Conservation (phyloP, 2,329 filamentous ascomycete species). For the Laburnicola sp. region DNA sequence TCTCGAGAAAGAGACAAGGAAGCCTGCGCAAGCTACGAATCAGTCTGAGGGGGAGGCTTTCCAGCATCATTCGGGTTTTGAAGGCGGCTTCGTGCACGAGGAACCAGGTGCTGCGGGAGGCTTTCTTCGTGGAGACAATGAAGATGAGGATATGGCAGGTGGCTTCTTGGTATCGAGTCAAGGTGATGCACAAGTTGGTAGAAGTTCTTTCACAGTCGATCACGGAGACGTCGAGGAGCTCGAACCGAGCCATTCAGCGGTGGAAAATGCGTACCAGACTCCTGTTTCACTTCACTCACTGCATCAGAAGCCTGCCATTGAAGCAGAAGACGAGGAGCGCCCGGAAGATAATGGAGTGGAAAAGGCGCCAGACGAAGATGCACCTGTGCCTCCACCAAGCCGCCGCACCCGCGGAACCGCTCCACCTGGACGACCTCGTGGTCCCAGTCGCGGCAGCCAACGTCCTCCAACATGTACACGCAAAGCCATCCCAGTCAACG, state of each 20-base stretch:
- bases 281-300: constrained; percentile 44
- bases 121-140: constrained; percentile 15
- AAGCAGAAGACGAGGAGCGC: constrained; percentile 4
- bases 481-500: constrained; percentile 5
- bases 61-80: constrained; percentile 38
- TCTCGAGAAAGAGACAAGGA: constrained; percentile 63
- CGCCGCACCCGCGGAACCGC: constrained; percentile 1
- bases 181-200: constrained; percentile 30
- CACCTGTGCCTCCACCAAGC: constrained; percentile 2
- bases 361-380: constrained; percentile 35
- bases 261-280: constrained; percentile 25
- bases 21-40: constrained; percentile 58
- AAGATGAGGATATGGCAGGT: constrained; percentile 38
- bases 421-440: constrained; percentile 13
- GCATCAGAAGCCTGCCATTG: constrained; percentile 21
- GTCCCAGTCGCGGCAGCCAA: constrained; percentile 21
- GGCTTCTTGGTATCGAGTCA: constrained; percentile 46
- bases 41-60: constrained; percentile 42
- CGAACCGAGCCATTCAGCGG: constrained; percentile 1
- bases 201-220: constrained; percentile 38
- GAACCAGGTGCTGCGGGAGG: constrained; percentile 22
- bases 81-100: constrained; percentile 49
- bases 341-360: constrained; percentile 44
- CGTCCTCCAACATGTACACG: constrained; percentile 11
- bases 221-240: constrained; percentile 27